A percentile compares a stretch with the other conserved stretches of the same genome.
Evolutionary conservation across 108 stramenopile species (phyloP).

Genomic region (Cyclotella choctawhatcheeana): DNA sequence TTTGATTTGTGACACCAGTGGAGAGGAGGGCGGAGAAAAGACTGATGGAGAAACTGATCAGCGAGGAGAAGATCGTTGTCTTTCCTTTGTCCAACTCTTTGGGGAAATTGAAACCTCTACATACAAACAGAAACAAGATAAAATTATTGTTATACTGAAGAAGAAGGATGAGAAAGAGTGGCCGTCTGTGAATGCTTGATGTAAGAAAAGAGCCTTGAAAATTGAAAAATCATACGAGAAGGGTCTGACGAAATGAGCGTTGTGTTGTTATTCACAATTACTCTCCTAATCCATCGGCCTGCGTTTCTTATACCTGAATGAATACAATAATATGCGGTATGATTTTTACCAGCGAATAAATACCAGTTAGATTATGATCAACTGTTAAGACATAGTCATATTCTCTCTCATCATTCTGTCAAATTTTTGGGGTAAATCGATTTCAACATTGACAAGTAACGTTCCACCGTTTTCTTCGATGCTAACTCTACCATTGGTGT

Average conservation of each 20-base stretch:
- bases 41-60: slow-evolving; percentile 7
- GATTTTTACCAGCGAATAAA: too few relatives aligned
- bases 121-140: slow-evolving; percentile 67
- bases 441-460: slow-evolving; percentile 48
- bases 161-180: slow-evolving; percentile 54
- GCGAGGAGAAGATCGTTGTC: slow-evolving; percentile 44
- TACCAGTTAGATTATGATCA: too few relatives aligned
- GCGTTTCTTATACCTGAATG: too few relatives aligned
- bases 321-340: too few relatives aligned
- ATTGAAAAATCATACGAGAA: too few relatives aligned
- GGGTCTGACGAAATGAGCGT: too few relatives aligned
- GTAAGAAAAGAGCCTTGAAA: background rate
- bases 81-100: slow-evolving; percentile 71
- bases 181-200: slow-evolving; percentile 17
- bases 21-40: slow-evolving; percentile 1
- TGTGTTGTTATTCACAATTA: too few relatives aligned
- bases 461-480: slow-evolving; percentile 11
- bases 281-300: too few relatives aligned
- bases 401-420: slow-evolving; percentile 19
- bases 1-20: slow-evolving; percentile 16
- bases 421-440: slow-evolving; percentile 65
- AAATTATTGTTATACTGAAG: slow-evolving; percentile 66
- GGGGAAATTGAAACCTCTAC: slow-evolving; percentile 64
- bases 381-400: background rate
- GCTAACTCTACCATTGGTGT: background rate